Conservation (phyloP, 1,284 basidiomycete genomes). For the Erythrobasidium hasegawianum region DNA sequence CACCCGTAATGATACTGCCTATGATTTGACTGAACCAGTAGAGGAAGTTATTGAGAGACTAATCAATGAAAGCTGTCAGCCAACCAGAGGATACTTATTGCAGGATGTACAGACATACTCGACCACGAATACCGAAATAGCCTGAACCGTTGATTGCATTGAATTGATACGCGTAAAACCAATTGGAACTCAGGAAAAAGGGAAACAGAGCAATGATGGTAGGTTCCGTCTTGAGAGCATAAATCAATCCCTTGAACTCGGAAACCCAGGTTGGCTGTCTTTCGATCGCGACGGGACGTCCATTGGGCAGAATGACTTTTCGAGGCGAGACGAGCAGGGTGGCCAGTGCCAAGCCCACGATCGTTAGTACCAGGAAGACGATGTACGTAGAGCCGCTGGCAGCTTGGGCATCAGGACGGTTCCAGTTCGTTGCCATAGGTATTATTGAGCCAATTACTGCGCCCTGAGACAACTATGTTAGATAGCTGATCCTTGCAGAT, state of each 20-base stretch:
- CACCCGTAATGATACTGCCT: conserved; percentile 53
- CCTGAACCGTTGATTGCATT: conserved; percentile 26
- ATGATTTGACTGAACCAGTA: conserved; percentile 49
- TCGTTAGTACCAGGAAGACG: conserved; percentile 40
- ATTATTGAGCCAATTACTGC: conserved; percentile 59
- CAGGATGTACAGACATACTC: neutral
- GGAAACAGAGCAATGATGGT: conserved; percentile 43
- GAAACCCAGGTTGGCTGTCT: conserved; percentile 43
- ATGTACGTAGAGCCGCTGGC: conserved; percentile 39
- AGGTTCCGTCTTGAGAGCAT: conserved; percentile 38
- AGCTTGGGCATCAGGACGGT: conserved; percentile 13
- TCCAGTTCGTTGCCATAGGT: conserved; percentile 46
- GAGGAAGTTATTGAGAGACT: conserved; percentile 47
- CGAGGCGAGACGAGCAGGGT: conserved; percentile 33
- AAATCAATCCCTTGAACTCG: conserved; percentile 40
- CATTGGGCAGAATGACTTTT: conserved; percentile 42
- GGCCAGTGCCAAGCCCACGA: conserved; percentile 34
- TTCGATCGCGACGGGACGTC: conserved; percentile 40
- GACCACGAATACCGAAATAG: conserved; percentile 27
- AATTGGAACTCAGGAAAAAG: conserved; percentile 45
- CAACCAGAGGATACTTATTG: conserved; percentile 23
- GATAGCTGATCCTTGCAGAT: neutral
- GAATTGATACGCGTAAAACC: conserved; percentile 40
- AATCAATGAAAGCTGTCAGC: conserved; percentile 43
- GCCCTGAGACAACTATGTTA: neutral